Base-by-base conservation (phyloP, 768 basidiomycete species). In the Plicaturopsis crispa region DNA sequence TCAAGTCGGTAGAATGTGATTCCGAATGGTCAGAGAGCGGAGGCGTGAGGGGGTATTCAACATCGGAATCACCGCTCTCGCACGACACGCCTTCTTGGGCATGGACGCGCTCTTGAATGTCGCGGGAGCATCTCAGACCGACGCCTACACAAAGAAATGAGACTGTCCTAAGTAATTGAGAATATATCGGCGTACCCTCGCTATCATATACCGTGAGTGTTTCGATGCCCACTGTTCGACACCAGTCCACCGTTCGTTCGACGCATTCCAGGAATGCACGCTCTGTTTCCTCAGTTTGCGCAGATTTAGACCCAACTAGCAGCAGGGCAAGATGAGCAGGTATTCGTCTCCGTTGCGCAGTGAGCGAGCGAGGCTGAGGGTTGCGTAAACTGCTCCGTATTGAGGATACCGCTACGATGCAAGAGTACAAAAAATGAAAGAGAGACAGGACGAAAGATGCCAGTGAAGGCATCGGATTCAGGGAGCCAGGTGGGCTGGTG, bases 11-110 rank as follows among this genome's bases (percentile, higher is more conserved):
- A n/a, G n/a, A 67, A 40, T 78, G 66, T 8, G 84, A 84, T 18
- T 72, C 74, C 18, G 81, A 76, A 49, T 69, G 70, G 53, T 85
- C 84, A 6, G 85, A 88, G 13, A 72, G 62, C 3, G 85, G 86
- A n/a, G 85, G 86, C 0, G 85, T 88, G 31, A 75, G 63, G 28
- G 85, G 86, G 54, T 78, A 86, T 49, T 78, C 73, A 3, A 72
- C 56, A 39, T 84, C 81, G 14, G 75, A 73, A 40, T 70, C 72
- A 38, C 64, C 63, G 14, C 60, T 62, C 21, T 68, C 59, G 38
- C 45, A 47, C 21, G 24, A 48, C 33, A 23, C 35, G 20, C 38
- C 47, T 39, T 54, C 56, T 37, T 47, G 41, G 48, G 50, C 21
- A 46, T 42, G 52, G 35, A 72, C 48, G 34, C 60, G 60, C 44